Evolutionary conservation across 345 rosid species (phyloP).

Genomic region (Salix dunnii): DNA sequence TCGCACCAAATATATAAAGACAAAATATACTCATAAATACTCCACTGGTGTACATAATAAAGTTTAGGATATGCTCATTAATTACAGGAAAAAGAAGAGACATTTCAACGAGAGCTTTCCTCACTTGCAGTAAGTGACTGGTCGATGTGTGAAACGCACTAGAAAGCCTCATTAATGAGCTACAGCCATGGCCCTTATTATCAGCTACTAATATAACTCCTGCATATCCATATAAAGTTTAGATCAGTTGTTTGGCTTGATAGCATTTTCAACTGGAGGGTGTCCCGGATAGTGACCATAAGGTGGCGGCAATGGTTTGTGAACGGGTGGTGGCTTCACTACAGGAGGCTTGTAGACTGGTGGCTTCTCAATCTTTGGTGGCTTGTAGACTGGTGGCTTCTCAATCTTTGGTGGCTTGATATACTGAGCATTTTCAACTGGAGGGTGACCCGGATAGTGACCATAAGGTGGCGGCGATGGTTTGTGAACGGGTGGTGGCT

Average conservation of each 20-base stretch:
- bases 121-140: not conserved
- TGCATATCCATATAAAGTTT: not conserved
- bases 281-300: slow-evolving; percentile 3
- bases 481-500: not conserved
- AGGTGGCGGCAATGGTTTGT: slow-evolving; percentile 4
- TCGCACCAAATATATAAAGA: not conserved
- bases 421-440: too few relatives aligned
- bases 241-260: not conserved
- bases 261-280: not conserved
- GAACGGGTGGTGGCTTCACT: not conserved
- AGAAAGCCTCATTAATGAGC: slow-evolving; percentile 6
- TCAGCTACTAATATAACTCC: not conserved
- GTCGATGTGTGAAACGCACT: not conserved
- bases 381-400: slow-evolving; percentile 4
- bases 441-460: too few relatives aligned
- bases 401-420: not conserved
- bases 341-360: not conserved
- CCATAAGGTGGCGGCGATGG: too few relatives aligned
- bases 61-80: not conserved
- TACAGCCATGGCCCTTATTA: slow-evolving; percentile 13
- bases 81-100: not conserved
- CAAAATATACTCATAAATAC: too few relatives aligned
- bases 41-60: not conserved
- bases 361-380: not conserved
- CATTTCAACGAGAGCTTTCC: not conserved